Evolutionary conservation across 164 flowering plant species (phyloP), one percentile per base, ranked within the genome.

Genomic region (Buxus sempervirens): DNA sequence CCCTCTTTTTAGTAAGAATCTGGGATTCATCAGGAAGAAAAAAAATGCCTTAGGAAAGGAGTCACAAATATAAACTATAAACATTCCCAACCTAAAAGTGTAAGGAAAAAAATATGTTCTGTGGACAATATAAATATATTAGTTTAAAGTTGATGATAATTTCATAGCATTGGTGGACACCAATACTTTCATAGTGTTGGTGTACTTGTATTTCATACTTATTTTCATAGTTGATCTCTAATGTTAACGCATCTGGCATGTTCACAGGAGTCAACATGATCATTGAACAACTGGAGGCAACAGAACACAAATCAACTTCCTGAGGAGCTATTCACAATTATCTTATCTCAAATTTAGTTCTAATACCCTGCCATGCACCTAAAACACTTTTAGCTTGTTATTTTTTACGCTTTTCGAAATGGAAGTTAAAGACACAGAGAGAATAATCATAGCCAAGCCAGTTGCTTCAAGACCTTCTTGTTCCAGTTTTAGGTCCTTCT

Each of bases 391-490:
- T 67, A 55, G 53, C 42, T 62, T 60, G 36, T 36, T 21, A 36
- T 70, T 3, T 58, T 54, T 69, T 71, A 48, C 55, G 7, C 55
- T 56, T 38, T 56, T 56, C 41, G 56, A 67, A 68, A 90, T 95
- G 98, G 97, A 95, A 73, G 75, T 77, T 36, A 83, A 86, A 60
- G 93, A 85, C 64, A 73, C 76, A 45, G 92, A 87, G 65, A 85
- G 85, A 71, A 72, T 79, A 58, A 86, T 85, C 51, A 73, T 92
- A 38, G 90, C 89, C 22, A 92, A 85, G 74, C 99, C 99, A 18
- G 83, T 90, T 63, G 88, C 99, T 64, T 86, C 94, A 60, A 88
- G 88, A 76, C 99, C 99, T n/a, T 73, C 83, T 20, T 77, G 81
- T 74, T 84, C 98, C 65, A 76, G 65, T 55, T 86, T 82, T 70